These are phyloP conservation scores for Gnomoniopsis sp. DNA, from an alignment of 2,329 filamentous ascomycete genomes.

Conservation along the genomic window DNA sequence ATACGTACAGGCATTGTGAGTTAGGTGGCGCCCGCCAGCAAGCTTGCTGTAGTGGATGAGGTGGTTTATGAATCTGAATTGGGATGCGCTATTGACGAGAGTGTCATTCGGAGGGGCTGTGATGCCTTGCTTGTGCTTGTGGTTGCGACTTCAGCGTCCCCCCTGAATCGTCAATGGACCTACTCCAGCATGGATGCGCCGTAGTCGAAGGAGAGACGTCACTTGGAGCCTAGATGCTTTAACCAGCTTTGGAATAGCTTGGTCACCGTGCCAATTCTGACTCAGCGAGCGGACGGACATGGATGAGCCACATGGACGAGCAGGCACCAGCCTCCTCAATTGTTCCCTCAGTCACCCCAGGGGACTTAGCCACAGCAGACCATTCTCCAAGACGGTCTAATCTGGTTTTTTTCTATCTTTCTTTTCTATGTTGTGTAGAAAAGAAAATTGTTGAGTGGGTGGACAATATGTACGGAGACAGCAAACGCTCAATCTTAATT, in stretches of 20 bases:
- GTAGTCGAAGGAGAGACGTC: no score
- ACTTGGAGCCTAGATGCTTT: neutral
- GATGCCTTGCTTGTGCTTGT: conserved; percentile 2
- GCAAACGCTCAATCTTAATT: no score
- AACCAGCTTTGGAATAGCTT: neutral
- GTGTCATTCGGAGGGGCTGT: neutral
- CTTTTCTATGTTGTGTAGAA: no score
- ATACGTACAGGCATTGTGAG: conserved; percentile 22
- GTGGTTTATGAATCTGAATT: neutral
- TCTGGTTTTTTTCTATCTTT: no score
- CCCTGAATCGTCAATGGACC: no score
- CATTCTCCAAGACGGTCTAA: no score
- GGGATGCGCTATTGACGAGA: neutral
- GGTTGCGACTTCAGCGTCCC: neutral
- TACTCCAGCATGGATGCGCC: no score
- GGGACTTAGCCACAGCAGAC: no score
- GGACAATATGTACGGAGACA: no score
- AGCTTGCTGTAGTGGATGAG: conserved; percentile 21
- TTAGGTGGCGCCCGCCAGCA: conserved; percentile 14
- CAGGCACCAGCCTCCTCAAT: neutral
- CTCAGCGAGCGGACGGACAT: neutral
- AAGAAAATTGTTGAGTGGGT: no score
- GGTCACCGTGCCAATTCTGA: no score
- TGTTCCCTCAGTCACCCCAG: neutral
- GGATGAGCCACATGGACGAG: conserved; percentile 5